A percentile compares a stretch with the other conserved stretches of the same genome.
Evolutionary conservation across 441 rosid species (phyloP).

Genomic region (Erysimum cheiri): DNA sequence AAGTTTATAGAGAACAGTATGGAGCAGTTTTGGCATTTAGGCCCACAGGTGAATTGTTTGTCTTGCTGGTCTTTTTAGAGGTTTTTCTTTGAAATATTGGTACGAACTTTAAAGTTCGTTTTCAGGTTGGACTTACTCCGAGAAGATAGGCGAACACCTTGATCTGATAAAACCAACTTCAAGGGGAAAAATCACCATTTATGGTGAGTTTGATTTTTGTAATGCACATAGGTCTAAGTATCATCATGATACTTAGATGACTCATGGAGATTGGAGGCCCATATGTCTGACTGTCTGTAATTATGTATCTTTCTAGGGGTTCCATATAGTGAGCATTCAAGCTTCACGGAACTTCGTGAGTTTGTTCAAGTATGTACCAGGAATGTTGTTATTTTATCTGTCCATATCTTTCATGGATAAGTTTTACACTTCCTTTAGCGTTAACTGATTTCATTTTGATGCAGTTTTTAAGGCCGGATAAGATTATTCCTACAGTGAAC

Average conservation of each 20-base stretch:
- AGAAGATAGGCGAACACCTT: slow-evolving; percentile 64
- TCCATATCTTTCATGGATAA: slow-evolving; percentile 3
- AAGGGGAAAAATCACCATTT: slow-evolving; percentile 67
- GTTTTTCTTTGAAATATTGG: background rate
- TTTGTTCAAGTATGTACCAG: slow-evolving; percentile 66
- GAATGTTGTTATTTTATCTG: slow-evolving; percentile 6
- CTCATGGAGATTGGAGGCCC: background rate
- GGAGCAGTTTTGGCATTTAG: slow-evolving; percentile 74
- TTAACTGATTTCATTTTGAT: slow-evolving; percentile 15
- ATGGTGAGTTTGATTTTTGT: slow-evolving; percentile 56
- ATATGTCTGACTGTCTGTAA: background rate
- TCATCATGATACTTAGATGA: background rate
- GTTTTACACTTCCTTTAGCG: background rate
- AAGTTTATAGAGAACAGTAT: slow-evolving; percentile 53
- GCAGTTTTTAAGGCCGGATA: slow-evolving; percentile 75
- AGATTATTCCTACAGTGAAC: slow-evolving; percentile 83
- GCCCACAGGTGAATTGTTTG: slow-evolving; percentile 63
- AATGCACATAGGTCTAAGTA: slow-evolving; percentile 19
- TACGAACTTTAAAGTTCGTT: background rate
- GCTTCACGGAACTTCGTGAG: slow-evolving; percentile 75
- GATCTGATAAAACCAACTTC: slow-evolving; percentile 67
- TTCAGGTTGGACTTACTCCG: slow-evolving; percentile 84
- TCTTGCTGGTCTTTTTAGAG: background rate
- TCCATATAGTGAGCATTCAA: slow-evolving; percentile 92
- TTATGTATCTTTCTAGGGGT: slow-evolving; percentile 55